A percentile compares a stretch with the other conserved stretches of the same genome.
Conservation (phyloP, 2,329 filamentous ascomycete species). For the Diplodia intermedia region DNA sequence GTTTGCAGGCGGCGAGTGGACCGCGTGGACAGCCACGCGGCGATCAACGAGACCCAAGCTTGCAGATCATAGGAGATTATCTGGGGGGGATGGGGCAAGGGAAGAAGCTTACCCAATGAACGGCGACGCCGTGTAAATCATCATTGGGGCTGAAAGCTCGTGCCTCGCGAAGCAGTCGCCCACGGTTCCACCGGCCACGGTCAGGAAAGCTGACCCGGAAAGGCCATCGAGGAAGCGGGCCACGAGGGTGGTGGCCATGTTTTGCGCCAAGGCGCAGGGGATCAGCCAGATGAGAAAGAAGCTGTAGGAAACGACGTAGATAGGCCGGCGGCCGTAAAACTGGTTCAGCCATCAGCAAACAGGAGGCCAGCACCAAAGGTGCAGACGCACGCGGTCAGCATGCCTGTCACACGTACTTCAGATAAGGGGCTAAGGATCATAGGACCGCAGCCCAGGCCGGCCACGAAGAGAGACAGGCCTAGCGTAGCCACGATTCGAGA, state of each 20-base stretch:
- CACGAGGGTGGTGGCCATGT: conserved; percentile 81
- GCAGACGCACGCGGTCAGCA: conserved; percentile 27
- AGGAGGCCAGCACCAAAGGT: background rate
- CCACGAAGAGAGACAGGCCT: conserved; percentile 82
- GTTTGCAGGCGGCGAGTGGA: background rate
- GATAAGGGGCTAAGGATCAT: conserved; percentile 64
- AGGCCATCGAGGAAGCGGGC: conserved; percentile 79
- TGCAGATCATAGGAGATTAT: conserved; percentile 29
- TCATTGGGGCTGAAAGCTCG: conserved; percentile 69
- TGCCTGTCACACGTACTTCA: conserved; percentile 46
- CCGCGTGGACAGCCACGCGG: conserved; percentile 16
- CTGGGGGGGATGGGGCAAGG: background rate
- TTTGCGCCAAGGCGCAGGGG: conserved; percentile 79
- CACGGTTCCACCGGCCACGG: conserved; percentile 83
- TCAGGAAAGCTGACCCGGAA: conserved; percentile 67
- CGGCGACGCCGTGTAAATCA: conserved; percentile 65
- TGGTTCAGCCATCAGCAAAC: conserved; percentile 40
- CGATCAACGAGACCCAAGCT: conserved; percentile 18
- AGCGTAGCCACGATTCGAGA: conserved; percentile 77
- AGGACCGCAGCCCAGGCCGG: conserved; percentile 69
- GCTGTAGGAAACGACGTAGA: conserved; percentile 77
- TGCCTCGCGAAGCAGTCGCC: conserved; percentile 76
- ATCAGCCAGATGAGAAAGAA: conserved; percentile 82
- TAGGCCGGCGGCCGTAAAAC: conserved; percentile 82
- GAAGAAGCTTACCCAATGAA: conserved; percentile 56